Percentiles rank a stretch among this genome's conserved stretches.
Conservation (phyloP, 2,329 filamentous ascomycete genomes). For the Stemphylium lycopersici region DNA sequence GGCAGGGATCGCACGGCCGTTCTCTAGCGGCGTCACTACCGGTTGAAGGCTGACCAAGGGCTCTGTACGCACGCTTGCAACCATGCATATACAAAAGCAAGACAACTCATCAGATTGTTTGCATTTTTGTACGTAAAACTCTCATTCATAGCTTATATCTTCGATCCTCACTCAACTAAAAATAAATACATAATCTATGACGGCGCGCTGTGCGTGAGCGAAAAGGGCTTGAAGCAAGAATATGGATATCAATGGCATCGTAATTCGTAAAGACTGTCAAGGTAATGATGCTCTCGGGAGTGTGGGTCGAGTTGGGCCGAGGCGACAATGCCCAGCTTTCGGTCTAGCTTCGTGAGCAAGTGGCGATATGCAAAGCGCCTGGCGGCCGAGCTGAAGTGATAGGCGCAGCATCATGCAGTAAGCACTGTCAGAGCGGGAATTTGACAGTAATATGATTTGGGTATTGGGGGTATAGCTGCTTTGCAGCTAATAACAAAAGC, state of each 20-base stretch:
- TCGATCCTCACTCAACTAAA: neutral
- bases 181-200: constrained; percentile 3
- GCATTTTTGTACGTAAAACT: too few species aligned
- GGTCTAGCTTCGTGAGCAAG: constrained; percentile 1
- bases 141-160: neutral
- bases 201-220: neutral
- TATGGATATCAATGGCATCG: constrained; percentile 20
- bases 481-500: neutral
- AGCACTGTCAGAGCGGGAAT: neutral
- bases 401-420: neutral
- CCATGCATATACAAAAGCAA: too few species aligned
- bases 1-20: constrained; percentile 39
- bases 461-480: constrained; percentile 1
- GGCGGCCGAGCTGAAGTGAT: neutral
- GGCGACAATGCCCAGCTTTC: neutral
- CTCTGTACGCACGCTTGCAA: neutral
- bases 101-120: too few species aligned
- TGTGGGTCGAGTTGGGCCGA: neutral
- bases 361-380: neutral
- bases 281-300: neutral
- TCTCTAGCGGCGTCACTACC: constrained; percentile 5
- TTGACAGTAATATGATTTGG: neutral
- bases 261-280: constrained; percentile 21
- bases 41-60: neutral
- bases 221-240: constrained; percentile 4